Percentiles rank a stretch among this genome's conserved stretches.
Evolutionary conservation across 805 yeast species (phyloP).

Genomic region (Yamadazyma nakazawae): DNA sequence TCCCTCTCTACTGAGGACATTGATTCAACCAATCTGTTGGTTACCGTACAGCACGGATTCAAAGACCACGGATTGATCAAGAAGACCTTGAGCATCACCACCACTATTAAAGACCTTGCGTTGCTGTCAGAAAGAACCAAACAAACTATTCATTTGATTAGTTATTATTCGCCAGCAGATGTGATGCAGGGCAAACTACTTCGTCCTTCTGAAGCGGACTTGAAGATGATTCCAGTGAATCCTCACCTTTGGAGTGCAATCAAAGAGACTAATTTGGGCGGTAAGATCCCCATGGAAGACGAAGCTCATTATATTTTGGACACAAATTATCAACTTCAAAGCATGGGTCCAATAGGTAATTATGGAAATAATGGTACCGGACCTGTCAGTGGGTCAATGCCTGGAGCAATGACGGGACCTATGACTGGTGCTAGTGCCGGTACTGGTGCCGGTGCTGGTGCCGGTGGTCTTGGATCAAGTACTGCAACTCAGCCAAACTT

Average conservation of each 20-base stretch:
- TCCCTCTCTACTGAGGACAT: conserved; percentile 19
- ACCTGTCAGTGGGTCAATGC: not conserved
- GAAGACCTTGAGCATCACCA: conserved; percentile 72
- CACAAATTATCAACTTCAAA: conserved; percentile 40
- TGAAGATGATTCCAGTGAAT: conserved; percentile 49
- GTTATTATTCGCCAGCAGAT: conserved; percentile 76
- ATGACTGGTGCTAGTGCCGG: not conserved
- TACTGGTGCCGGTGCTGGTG: not conserved
- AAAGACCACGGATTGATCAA: conserved; percentile 75
- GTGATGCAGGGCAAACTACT: conserved; percentile 54
- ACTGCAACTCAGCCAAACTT: not conserved
- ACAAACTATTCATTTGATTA: conserved; percentile 67
- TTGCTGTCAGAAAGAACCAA: conserved; percentile 21
- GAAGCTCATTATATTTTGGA: conserved; percentile 50
- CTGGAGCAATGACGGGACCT: no score
- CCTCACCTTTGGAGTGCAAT: conserved; percentile 52
- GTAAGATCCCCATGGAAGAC: conserved; percentile 47
- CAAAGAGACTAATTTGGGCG: conserved; percentile 58
- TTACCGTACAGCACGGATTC: conserved; percentile 48
- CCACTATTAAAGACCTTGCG: conserved; percentile 31
- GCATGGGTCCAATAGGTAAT: conserved; percentile 20
- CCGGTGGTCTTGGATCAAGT: not conserved
- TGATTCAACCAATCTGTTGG: conserved; percentile 28
- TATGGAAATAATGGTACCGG: not conserved
- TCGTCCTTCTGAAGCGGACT: conserved; percentile 55